Percentiles rank a stretch among this genome's conserved stretches.
Conservation (phyloP, 169 alveolate species). For the Plasmodium vivax region DNA sequence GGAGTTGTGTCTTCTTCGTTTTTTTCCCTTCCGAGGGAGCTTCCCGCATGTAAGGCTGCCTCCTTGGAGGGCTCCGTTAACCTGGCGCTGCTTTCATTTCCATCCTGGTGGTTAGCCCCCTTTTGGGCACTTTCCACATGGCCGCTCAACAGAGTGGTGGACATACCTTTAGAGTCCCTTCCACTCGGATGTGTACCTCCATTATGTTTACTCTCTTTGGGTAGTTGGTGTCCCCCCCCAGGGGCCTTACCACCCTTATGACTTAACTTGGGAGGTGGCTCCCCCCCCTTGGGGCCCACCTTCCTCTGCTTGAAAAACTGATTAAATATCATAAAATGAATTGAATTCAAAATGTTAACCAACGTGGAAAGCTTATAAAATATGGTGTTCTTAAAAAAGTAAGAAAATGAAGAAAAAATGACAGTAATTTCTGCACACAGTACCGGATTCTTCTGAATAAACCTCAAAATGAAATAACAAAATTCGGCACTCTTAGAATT, state of each 20-base stretch:
- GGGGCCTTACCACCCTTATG: background rate
- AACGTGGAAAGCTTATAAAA: slow-evolving; percentile 48
- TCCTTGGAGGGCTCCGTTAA: background rate
- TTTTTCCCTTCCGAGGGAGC: background rate
- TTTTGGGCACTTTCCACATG: background rate
- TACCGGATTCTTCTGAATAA: slow-evolving; percentile 71
- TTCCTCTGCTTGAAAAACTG: slow-evolving; percentile 60
- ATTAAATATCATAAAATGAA: slow-evolving; percentile 72
- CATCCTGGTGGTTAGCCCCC: background rate
- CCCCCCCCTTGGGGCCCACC: background rate
- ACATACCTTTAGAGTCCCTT: background rate
- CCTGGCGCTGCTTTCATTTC: background rate
- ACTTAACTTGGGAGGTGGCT: background rate
- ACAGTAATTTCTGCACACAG: slow-evolving; percentile 73
- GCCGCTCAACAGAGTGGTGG: background rate
- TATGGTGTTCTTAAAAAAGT: slow-evolving; percentile 61
- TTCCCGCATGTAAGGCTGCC: background rate
- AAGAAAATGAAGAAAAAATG: slow-evolving; percentile 44
- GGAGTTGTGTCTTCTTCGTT: background rate
- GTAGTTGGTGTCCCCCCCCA: too few species aligned
- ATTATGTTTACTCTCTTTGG: background rate
- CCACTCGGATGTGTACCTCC: background rate
- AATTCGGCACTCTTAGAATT: slow-evolving; percentile 64
- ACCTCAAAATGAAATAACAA: slow-evolving; percentile 59
- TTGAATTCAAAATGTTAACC: slow-evolving; percentile 54